Evolutionary conservation across 2,329 filamentous ascomycete genomes (phyloP).

Genomic region (Chrysosporium queenslandicum): DNA sequence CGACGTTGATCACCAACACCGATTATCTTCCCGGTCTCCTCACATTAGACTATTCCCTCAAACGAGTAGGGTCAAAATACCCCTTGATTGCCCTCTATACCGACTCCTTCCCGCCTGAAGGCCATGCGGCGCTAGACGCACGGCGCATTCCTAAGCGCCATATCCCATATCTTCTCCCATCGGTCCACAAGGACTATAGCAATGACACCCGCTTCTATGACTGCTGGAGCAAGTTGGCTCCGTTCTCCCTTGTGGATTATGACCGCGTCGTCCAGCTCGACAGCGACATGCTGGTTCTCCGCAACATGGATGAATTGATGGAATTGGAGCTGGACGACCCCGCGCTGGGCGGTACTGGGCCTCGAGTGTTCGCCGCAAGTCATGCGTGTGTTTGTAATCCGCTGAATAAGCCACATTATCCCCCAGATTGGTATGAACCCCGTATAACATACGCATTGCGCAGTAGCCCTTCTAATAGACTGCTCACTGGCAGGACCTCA

Average conservation of each 20-base stretch:
- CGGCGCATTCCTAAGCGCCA: constrained; percentile 60
- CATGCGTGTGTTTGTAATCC: constrained; percentile 86
- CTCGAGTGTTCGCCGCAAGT: constrained; percentile 66
- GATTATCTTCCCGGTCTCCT: constrained; percentile 73
- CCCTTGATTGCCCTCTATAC: constrained; percentile 78
- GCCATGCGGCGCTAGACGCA: constrained; percentile 57
- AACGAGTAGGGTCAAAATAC: constrained; percentile 55
- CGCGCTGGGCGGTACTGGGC: constrained; percentile 42
- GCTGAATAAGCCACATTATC: constrained; percentile 67
- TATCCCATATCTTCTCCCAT: constrained; percentile 63
- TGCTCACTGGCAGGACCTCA: too few relatives aligned
- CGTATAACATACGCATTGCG: too few relatives aligned
- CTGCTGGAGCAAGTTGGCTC: constrained; percentile 78
- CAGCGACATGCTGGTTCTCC: constrained; percentile 72
- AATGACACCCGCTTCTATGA: constrained; percentile 79
- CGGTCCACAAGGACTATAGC: constrained; percentile 54
- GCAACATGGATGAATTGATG: constrained; percentile 91
- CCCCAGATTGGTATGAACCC: constrained; percentile 52
- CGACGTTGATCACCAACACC: constrained; percentile 74
- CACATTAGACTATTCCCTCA: constrained; percentile 68
- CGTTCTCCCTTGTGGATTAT: constrained; percentile 68
- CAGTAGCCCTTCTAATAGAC: too few relatives aligned
- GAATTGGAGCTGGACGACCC: constrained; percentile 60
- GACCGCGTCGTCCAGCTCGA: constrained; percentile 73
- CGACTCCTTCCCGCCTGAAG: constrained; percentile 58